A percentile compares a stretch with the other conserved stretches of the same genome.
Evolutionary conservation across 75 land plant genomes (phyloP).

Genomic region (Cryptomeria japonica): DNA sequence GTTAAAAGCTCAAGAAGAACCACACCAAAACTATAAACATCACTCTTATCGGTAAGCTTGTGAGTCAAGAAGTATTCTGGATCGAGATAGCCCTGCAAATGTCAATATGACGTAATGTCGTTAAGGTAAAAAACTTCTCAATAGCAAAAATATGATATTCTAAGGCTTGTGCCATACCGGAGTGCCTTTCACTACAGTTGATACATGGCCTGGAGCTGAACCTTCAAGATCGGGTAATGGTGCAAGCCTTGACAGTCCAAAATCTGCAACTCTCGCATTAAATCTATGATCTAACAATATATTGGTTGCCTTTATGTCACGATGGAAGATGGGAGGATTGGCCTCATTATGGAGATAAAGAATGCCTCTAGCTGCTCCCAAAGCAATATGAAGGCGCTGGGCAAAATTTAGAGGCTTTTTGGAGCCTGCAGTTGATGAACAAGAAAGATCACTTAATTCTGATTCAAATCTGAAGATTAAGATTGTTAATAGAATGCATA

Average conservation of each 20-base stretch:
- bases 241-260: slow-evolving; percentile 83
- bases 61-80: slow-evolving; percentile 59
- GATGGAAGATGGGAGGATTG: slow-evolving; percentile 82
- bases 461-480: neutral
- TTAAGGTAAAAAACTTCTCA: too few species aligned
- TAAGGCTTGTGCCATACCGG: slow-evolving; percentile 54
- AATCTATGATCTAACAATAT: slow-evolving; percentile 68
- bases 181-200: slow-evolving; percentile 89
- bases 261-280: slow-evolving; percentile 83
- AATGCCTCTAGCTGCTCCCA: slow-evolving; percentile 61
- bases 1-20: slow-evolving; percentile 46
- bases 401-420: slow-evolving; percentile 67
- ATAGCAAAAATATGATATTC: neutral
- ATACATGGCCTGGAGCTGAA: slow-evolving; percentile 53
- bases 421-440: slow-evolving; percentile 17
- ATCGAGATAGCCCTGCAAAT: slow-evolving; percentile 85
- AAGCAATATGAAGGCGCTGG: slow-evolving; percentile 51
- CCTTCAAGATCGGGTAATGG: slow-evolving; percentile 72
- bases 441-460: neutral
- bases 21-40: too few species aligned
- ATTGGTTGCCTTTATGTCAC: slow-evolving; percentile 89
- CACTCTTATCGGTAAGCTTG: too few species aligned
- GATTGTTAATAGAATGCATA: neutral
- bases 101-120: neutral
- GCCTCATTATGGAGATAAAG: slow-evolving; percentile 78